A percentile compares a stretch with the other conserved stretches of the same genome.
These are phyloP conservation scores for Entophlyctis helioformis DNA, from an alignment of 192 early-diverging fungal species.

Conservation along the genomic window DNA sequence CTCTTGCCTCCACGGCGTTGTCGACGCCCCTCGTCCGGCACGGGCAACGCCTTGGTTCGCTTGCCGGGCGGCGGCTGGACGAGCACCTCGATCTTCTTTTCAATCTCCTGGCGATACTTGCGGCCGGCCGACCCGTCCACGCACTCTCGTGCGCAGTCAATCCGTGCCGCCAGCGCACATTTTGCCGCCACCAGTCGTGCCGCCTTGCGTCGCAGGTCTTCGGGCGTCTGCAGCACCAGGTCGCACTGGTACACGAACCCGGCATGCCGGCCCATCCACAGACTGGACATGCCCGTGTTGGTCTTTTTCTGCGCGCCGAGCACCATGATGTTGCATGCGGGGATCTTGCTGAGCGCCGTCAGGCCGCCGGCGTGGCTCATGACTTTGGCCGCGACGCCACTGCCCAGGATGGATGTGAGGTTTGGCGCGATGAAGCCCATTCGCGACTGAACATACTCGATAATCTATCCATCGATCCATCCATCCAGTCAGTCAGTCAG, in stretches of 20 bases:
- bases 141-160: conserved; percentile 62
- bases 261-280: conserved; percentile 55
- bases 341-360: conserved; percentile 73
- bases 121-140: conserved; percentile 64
- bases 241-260: conserved; percentile 75
- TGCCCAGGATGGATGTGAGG: conserved; percentile 73
- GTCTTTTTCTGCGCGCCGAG: conserved; percentile 40
- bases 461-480: conserved; percentile 37
- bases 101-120: conserved; percentile 64
- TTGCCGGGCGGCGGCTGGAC: conserved; percentile 77
- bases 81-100: conserved; percentile 75
- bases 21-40: conserved; percentile 84
- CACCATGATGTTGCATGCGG: conserved; percentile 80
- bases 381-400: conserved; percentile 76
- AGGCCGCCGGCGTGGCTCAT: conserved; percentile 85
- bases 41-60: conserved; percentile 75
- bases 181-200: conserved; percentile 75
- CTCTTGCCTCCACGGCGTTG: conserved; percentile 79
- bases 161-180: conserved; percentile 66
- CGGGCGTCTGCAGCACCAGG: conserved; percentile 51
- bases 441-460: conserved; percentile 81
- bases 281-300: conserved; percentile 53
- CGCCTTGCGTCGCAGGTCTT: conserved; percentile 68
- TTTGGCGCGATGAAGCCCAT: conserved; percentile 94
- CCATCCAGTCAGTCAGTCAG: not conserved